Evolutionary conservation across 1,284 basidiomycete species (phyloP), one percentile per base, ranked within the genome.

Genomic region (Dichomitus squalens): DNA sequence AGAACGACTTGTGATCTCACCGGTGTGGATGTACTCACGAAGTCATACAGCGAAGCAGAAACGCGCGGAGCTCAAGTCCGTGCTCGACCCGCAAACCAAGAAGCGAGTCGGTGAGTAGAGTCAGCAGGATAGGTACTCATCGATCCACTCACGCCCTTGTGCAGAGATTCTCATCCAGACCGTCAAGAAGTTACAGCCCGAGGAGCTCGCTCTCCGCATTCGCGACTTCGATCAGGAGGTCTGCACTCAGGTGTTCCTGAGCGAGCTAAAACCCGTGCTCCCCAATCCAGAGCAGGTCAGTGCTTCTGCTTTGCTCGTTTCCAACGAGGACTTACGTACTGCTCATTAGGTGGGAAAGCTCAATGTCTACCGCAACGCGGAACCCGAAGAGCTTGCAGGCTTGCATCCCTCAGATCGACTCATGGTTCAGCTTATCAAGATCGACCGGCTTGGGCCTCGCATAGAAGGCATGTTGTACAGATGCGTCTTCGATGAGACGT

Each of bases 381-480:
- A 90, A 56, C 84, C 88, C n/a, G 92, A 92, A 66, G 95, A 98
- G 69, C 83, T 99, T 18, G 87, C 87, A 38, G 84, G 87, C 44
- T 79, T 99, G 29, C 96, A 98, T 75, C 90, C 93, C 3, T 92
- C 97, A 7, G 96, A 99, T 76, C 87, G 97, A 23, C 83, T 99
- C 41, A 96, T 99, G 87, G 95, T 99, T 36, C 91, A 97, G 65
- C 80, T 98, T 40, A 97, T 99, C 70, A 95, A 98, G 70, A 95
- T 98, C 41, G 88, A 97, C 43, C 90, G 95, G 51, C 80, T 99
- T n/a, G 85, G 83, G 25, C 91, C 94, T 48, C 88, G 97, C 25
- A 90, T 98, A 60, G 89, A 97, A 68, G 91, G 95, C 12, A 96
- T 99, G 94, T 79, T 98, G 38, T 98, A 95, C 75, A 89, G 88